Evolutionary conservation across 768 basidiomycete genomes (phyloP).

Genomic region (Dioszegia crocea): DNA sequence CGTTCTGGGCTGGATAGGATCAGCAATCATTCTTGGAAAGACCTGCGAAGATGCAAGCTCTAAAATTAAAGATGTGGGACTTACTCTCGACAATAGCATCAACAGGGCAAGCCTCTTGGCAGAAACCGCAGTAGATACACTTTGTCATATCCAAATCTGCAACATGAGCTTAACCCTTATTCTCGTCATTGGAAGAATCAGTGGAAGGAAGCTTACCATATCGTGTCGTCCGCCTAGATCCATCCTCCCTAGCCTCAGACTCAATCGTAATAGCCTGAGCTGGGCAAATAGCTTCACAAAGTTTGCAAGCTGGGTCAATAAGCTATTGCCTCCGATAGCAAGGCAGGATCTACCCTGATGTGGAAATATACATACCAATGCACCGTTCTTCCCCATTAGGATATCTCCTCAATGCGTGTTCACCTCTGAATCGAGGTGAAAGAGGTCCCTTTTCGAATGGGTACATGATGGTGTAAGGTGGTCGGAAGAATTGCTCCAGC

Average conservation of each 20-base stretch:
- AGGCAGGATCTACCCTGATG: background rate
- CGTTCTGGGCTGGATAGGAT: constrained; percentile 77
- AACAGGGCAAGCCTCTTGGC: constrained; percentile 98
- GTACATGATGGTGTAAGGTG: constrained; percentile 88
- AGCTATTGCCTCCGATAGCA: background rate
- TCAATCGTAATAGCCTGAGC: constrained; percentile 99
- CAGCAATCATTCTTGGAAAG: background rate
- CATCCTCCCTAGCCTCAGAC: constrained; percentile 91
- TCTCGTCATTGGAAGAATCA: background rate
- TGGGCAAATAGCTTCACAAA: constrained; percentile 98
- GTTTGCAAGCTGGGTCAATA: constrained; percentile 75
- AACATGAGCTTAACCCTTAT: background rate
- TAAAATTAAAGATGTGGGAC: too few relatives aligned
- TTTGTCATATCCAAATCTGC: constrained; percentile 98
- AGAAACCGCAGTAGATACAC: constrained; percentile 99
- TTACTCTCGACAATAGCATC: constrained; percentile 98
- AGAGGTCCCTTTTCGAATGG: constrained; percentile 97
- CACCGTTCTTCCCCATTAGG: constrained; percentile 97
- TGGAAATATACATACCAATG: constrained; percentile 67
- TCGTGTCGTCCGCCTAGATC: constrained; percentile 93
- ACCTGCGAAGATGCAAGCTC: too few relatives aligned
- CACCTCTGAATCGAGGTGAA: constrained; percentile 95
- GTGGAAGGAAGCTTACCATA: constrained; percentile 62
- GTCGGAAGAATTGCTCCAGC: constrained; percentile 54
- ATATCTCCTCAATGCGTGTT: constrained; percentile 93